Evolutionary conservation across 805 yeast species (phyloP).

Genomic region (Candida saitoana): DNA sequence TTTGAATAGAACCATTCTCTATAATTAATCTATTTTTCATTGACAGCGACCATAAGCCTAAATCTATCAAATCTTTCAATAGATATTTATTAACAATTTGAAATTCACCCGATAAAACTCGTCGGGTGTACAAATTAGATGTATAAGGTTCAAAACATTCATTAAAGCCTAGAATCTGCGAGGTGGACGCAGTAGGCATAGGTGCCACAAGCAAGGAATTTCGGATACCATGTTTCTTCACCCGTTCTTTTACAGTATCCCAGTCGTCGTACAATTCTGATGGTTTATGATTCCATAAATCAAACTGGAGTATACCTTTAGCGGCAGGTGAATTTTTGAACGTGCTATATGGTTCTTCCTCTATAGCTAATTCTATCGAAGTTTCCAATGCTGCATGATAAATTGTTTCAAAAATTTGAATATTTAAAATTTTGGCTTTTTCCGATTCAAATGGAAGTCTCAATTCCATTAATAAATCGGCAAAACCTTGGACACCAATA

Average conservation of each 20-base stretch:
- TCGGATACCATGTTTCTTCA: slow-evolving; percentile 66
- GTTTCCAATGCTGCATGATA: slow-evolving; percentile 91
- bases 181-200: slow-evolving; percentile 98
- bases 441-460: slow-evolving; percentile 83
- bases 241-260: slow-evolving; percentile 60
- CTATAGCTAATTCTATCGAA: slow-evolving; percentile 73
- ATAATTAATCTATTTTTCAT: slow-evolving; percentile 75
- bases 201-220: slow-evolving; percentile 89
- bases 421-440: slow-evolving; percentile 71
- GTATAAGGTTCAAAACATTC: slow-evolving; percentile 97
- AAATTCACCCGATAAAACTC: slow-evolving; percentile 90
- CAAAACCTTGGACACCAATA: slow-evolving; percentile 97
- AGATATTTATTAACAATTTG: slow-evolving; percentile 88
- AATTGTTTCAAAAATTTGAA: slow-evolving; percentile 89
- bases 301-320: slow-evolving; percentile 78
- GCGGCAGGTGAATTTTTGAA: slow-evolving; percentile 90
- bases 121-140: slow-evolving; percentile 83
- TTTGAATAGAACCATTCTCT: slow-evolving; percentile 82
- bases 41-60: slow-evolving; percentile 78
- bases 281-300: slow-evolving; percentile 80
- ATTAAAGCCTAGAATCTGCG: slow-evolving; percentile 88
- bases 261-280: slow-evolving; percentile 77
- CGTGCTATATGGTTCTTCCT: slow-evolving; percentile 65
- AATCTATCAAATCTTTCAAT: slow-evolving; percentile 72
- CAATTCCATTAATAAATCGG: slow-evolving; percentile 78